A percentile compares a stretch with the other conserved stretches of the same genome.
phyloP scores from a whole-genome alignment of 116 monocot genomes.

The Trichopus zeylanicus region DNA sequence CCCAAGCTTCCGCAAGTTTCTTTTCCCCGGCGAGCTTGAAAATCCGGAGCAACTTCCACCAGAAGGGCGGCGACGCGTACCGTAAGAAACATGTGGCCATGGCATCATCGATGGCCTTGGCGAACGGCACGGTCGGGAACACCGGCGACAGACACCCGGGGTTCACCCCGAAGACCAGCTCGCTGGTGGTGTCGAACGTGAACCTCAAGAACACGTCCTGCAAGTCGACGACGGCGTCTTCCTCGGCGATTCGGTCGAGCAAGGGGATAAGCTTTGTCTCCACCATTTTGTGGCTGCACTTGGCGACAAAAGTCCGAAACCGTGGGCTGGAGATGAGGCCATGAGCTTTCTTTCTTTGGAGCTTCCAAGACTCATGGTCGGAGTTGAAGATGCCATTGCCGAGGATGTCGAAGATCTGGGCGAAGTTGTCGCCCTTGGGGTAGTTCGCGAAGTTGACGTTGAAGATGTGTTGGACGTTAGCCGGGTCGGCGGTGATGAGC shows the following conservation, averaged over 20 bases:
- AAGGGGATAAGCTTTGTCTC: slow-evolving; percentile 4
- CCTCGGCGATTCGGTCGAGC: neutral
- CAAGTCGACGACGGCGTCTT: slow-evolving; percentile 6
- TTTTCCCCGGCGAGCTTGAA: slow-evolving; percentile 6
- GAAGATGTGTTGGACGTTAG: slow-evolving; percentile 24
- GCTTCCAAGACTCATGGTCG: slow-evolving; percentile 14
- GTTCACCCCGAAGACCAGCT: slow-evolving; percentile 8
- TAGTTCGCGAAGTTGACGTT: slow-evolving; percentile 18
- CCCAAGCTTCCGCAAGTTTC: slow-evolving; percentile 11
- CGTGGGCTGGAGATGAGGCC: neutral
- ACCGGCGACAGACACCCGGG: slow-evolving; percentile 6
- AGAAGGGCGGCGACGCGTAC: slow-evolving; percentile 1
- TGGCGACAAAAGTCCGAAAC: neutral
- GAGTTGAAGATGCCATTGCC: slow-evolving; percentile 12
- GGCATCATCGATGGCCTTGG: slow-evolving; percentile 11
- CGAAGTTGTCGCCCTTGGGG: slow-evolving; percentile 14
- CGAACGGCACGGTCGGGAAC: slow-evolving; percentile 19
- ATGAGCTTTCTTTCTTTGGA: slow-evolving; percentile 7
- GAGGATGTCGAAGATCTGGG: slow-evolving; percentile 20
- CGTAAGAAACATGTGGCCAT: slow-evolving; percentile 3
- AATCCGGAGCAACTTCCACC: slow-evolving; percentile 18
- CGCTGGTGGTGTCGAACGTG: slow-evolving; percentile 5
- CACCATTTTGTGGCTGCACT: slow-evolving; percentile 1
- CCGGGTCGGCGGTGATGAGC: slow-evolving; percentile 26
- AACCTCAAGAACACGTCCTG: slow-evolving; percentile 12